Base-by-base conservation (phyloP, 768 basidiomycete species). In the Hericium alpestre region DNA sequence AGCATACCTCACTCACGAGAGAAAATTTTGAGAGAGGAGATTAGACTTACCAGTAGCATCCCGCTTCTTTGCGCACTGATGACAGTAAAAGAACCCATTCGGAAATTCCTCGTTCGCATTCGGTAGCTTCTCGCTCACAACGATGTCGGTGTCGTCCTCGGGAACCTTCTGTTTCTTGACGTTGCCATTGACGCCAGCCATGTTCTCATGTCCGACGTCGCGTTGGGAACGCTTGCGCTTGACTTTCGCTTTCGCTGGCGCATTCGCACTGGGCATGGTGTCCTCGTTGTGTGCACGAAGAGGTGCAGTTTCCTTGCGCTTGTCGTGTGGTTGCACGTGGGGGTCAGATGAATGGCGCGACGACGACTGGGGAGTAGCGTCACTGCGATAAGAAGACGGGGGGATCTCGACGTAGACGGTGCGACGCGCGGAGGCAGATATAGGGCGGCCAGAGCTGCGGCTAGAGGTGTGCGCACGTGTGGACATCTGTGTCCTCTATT, bases 51-150 rank as follows among this genome's bases (percentile, higher is more conserved):
- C 70, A 49, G 70, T 65, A 27, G 67, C 65, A 61, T 80, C 81
- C 53, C 81, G 79, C 62, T 83, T 86, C 65, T 76, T 78, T 59
- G 74, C 75, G 68, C 88, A 88, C 64, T 88, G 87, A 66, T 88
- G 88, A 61, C 88, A 90, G 61, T 82, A 79, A 52, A 80, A 68
- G 51, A 66, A 74, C 64, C 63, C 77, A 25, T 69, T 70, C 38
- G 73, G 72, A 56, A 62, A 67, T 40, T 72, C 69, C 18, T 71
- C 57, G 11, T 61, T 62, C 20, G 54, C 51, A 57, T 64, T 59
- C 47, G 58, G 53, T 27, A 22, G n/a, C 13, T 22, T 54, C 0
- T 46, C 47, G 12, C 15, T 38, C 38, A 41, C 50, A 20, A 38
- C 38, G 25, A 22, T 54, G 59, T 63, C 54, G 73, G 70, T 62